A percentile compares a stretch with the other conserved stretches of the same genome.
Conservation (phyloP, 352 stramenopile genomes). For the Phytopythium oedochilum region DNA sequence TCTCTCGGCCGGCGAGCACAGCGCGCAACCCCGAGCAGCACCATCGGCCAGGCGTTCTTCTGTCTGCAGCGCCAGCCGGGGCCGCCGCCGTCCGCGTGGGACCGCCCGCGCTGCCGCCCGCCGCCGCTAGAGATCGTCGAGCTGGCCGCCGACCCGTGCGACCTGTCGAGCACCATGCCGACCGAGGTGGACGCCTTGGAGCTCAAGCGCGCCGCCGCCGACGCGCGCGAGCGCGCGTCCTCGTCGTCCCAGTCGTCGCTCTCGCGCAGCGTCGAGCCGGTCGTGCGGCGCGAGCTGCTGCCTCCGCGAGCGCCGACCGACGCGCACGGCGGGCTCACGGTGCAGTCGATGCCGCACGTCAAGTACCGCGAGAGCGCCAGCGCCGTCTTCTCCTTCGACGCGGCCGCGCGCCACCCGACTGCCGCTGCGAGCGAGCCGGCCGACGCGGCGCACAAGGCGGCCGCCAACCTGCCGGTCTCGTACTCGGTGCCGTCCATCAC, state of each 20-base stretch:
- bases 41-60: conserved; percentile 50
- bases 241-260: conserved; percentile 7
- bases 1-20: conserved; percentile 9
- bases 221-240: neutral
- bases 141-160: conserved; percentile 12
- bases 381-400: conserved; percentile 53
- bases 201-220: conserved; percentile 3
- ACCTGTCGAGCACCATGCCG: conserved; percentile 27
- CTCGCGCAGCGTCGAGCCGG: conserved; percentile 7
- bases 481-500: conserved; percentile 67
- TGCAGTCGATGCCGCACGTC: conserved; percentile 72
- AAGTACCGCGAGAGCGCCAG: conserved; percentile 49
- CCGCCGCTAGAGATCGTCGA: conserved; percentile 7
- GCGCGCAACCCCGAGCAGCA: conserved; percentile 24
- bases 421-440: conserved; percentile 33
- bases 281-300: conserved; percentile 2
- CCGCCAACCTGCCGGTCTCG: conserved; percentile 44
- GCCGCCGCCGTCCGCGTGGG: conserved; percentile 17
- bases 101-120: neutral
- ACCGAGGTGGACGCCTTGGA: conserved; percentile 13
- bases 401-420: conserved; percentile 39
- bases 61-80: conserved; percentile 38
- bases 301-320: conserved; percentile 3
- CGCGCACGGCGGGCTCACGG: conserved; percentile 18
- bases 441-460: conserved; percentile 29